Conservation (phyloP, 1,284 basidiomycete genomes). For the Ganoderma multipileum region DNA sequence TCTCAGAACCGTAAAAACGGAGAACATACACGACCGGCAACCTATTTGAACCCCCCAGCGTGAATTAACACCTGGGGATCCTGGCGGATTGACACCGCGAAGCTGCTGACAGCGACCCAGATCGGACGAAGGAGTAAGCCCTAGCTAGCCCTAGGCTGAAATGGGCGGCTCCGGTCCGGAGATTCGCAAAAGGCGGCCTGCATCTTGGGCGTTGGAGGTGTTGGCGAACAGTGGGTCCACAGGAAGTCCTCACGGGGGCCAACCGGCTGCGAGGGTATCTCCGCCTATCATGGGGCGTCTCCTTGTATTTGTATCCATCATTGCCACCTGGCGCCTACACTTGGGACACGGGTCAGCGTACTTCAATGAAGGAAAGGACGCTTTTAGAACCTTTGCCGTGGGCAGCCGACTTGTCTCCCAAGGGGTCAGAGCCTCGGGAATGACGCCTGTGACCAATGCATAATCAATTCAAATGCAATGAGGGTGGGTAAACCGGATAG, state of each 20-base stretch:
- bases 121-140: constrained; percentile 6
- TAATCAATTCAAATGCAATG: neutral
- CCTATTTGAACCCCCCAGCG: neutral
- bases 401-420: neutral
- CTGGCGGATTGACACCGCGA: constrained; percentile 1
- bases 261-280: constrained; percentile 3
- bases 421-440: neutral
- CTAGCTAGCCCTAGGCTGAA: neutral
- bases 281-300: constrained; percentile 11
- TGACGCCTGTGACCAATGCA: neutral
- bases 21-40: neutral
- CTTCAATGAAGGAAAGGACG: neutral
- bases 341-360: neutral
- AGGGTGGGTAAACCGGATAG: neutral
- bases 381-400: neutral
- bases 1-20: neutral
- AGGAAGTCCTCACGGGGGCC: neutral
- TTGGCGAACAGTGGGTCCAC: constrained; percentile 4
- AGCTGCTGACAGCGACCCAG: neutral
- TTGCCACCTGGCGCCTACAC: neutral
- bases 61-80: neutral
- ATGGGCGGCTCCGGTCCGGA: constrained; percentile 2
- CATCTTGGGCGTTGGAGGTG: neutral
- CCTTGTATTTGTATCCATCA: neutral
- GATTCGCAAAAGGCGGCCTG: constrained; percentile 5